Base-by-base conservation (phyloP, 2,329 filamentous ascomycete genomes). In the Cyclaneusma minus region DNA sequence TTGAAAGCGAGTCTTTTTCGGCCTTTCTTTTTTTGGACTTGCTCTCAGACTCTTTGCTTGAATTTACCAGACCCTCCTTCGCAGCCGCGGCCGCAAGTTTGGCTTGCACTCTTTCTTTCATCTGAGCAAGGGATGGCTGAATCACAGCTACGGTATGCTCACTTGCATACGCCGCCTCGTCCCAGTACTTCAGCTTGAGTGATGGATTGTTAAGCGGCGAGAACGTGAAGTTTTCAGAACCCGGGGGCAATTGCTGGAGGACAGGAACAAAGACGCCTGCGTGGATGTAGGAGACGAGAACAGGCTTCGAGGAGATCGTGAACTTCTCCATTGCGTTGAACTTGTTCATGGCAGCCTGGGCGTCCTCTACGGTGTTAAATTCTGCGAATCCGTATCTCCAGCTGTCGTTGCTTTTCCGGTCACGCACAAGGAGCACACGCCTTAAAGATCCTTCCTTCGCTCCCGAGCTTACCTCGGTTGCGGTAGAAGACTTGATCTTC, bases 381-480 rank as follows among this genome's bases (percentile, higher is more conserved):
- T 91, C 82, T 1, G 74, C 82, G 49, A 91, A 91, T 0, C 81
- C 82, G 40, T 82, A 91, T 37, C 74, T 68, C 62, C 79, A 80
- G 27, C 75, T 82, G 33, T 80, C 73, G 29, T 81, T 66, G 4
- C 63, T 76, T 33, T 60, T 62, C 22, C 72, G 64, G 43, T 87
- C 78, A 29, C 82, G 68, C 41, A 89, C 73, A 14, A 91, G 54
- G 33, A 89, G 68, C 2, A 89, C 70, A 27, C 82, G 70, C 34
- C 77, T 68, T 6, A 91, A 54, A n/a, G 79, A 82, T 12, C 74
- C 72, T 16, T 75, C 70, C 30, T 64, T 68, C 4, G 82, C 81
- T 20, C 81, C 81, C 2, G 47, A 28, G 21, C 40, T 48, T 19
- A 68, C 56, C 10, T 62, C 60, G 7, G 62, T 65, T 4, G 45